Percentiles rank a stretch among this genome's conserved stretches.
Conservation (phyloP, 2,329 filamentous ascomycete species). For the Fusarium stilboides region DNA sequence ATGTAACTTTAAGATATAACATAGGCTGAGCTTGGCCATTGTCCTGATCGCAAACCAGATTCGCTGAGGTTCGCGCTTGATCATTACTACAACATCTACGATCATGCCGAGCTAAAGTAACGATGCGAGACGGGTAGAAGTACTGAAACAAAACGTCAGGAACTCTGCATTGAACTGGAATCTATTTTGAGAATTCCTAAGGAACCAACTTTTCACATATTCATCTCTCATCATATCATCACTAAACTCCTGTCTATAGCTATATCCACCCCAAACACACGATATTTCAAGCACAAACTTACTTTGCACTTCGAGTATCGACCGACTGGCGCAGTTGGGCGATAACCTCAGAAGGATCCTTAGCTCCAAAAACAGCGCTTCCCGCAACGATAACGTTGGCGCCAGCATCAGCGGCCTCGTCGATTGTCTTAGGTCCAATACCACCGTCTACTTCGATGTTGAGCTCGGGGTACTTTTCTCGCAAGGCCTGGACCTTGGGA, state of each 20-base stretch:
- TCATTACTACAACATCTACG: neutral
- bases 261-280: constrained; percentile 4
- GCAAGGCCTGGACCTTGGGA: constrained; percentile 90
- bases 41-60: neutral
- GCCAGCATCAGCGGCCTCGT: constrained; percentile 93
- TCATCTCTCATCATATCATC: constrained; percentile 40
- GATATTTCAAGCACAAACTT: constrained; percentile 53
- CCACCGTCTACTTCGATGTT: constrained; percentile 99
- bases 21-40: constrained; percentile 1
- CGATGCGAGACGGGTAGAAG: constrained; percentile 12
- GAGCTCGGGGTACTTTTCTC: constrained; percentile 87
- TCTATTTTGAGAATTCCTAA: constrained; percentile 14
- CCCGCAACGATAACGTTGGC: constrained; percentile 99
- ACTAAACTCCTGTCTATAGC: constrained; percentile 41
- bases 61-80: neutral
- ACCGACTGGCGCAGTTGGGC: constrained; percentile 84
- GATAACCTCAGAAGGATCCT: constrained; percentile 91
- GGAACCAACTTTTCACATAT: constrained; percentile 10
- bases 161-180: constrained; percentile 5
- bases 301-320: constrained; percentile 66
- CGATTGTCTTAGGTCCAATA: constrained; percentile 88
- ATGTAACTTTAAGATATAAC: neutral
- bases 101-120: constrained; percentile 14
- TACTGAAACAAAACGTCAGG: constrained; percentile 23
- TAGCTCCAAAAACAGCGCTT: constrained; percentile 93